Evolutionary conservation across 2,329 filamentous ascomycete species (phyloP).

Genomic region (Aspergillus sp.): DNA sequence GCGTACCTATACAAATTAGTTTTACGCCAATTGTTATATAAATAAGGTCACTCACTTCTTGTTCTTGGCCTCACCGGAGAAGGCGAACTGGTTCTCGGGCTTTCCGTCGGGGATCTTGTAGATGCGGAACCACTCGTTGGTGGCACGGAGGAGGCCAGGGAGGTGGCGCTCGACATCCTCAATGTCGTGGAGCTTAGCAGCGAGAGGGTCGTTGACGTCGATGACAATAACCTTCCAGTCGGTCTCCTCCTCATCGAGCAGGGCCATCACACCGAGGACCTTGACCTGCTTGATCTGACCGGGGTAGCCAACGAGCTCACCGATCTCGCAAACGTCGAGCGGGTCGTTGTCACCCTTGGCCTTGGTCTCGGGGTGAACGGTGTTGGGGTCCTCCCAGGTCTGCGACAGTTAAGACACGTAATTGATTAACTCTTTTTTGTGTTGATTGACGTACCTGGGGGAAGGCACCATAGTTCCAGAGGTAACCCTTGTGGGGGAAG

Average conservation of each 20-base stretch:
- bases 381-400: constrained; percentile 99
- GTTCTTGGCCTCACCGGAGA: constrained; percentile 99
- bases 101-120: constrained; percentile 99
- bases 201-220: constrained; percentile 95
- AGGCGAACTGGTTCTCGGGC: constrained; percentile 99
- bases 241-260: constrained; percentile 99
- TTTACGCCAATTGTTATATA: neutral
- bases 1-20: constrained; percentile 67
- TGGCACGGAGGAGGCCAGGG: constrained; percentile 92
- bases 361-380: constrained; percentile 97
- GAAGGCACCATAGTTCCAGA: constrained; percentile 99
- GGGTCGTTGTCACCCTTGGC: constrained; percentile 99
- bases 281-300: constrained; percentile 99
- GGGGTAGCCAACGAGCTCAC: constrained; percentile 92
- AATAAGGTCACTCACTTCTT: constrained; percentile 69
- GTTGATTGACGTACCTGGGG: constrained; percentile 71
- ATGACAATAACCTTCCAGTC: constrained; percentile 99
- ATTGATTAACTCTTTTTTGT: neutral
- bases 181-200: constrained; percentile 94
- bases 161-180: constrained; percentile 99
- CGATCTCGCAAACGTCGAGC: constrained; percentile 98
- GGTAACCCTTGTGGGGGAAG: constrained; percentile 99
- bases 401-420: constrained; percentile 42
- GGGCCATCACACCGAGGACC: constrained; percentile 98
- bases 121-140: constrained; percentile 99